Percentiles rank a stretch among this genome's conserved stretches.
Conservation (phyloP, 768 basidiomycete genomes). For the Pholiota conissans region DNA sequence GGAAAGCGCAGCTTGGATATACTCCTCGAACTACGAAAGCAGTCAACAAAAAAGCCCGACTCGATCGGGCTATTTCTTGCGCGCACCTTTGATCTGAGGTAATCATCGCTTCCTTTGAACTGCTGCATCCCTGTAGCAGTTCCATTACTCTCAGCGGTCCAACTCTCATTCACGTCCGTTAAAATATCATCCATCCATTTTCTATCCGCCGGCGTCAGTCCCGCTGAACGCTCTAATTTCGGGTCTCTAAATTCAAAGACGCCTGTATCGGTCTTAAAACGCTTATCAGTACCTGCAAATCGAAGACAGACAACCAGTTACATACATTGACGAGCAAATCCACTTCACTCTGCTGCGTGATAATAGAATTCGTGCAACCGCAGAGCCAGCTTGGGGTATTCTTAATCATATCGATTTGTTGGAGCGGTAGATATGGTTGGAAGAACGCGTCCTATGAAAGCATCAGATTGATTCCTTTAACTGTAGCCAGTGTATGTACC, state of each 20-base stretch:
- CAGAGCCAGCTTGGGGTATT: constrained; percentile 85
- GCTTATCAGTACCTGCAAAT: background rate
- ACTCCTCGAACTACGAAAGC: constrained; percentile 80
- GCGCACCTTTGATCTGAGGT: constrained; percentile 78
- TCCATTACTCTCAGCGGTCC: constrained; percentile 64
- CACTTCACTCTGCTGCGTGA: constrained; percentile 89
- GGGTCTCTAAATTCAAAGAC: constrained; percentile 85
- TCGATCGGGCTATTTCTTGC: background rate
- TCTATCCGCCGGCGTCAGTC: constrained; percentile 87
- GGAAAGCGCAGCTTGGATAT: constrained; percentile 84
- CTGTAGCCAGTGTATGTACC: constrained; percentile 35
- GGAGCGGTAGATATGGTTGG: constrained; percentile 95
- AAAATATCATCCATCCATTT: constrained; percentile 98
- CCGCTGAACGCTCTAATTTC: constrained; percentile 72
- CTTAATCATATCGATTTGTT: constrained; percentile 88
- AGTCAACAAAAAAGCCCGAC: background rate
- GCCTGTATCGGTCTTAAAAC: constrained; percentile 76
- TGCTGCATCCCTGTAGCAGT: constrained; percentile 57
- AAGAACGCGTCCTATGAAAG: constrained; percentile 84
- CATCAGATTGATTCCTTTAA: background rate
- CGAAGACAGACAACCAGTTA: background rate
- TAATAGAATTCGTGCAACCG: constrained; percentile 94
- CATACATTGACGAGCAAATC: constrained; percentile 88
- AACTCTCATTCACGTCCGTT: constrained; percentile 80
- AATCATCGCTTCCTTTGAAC: constrained; percentile 97